phyloP scores from a whole-genome alignment of 352 stramenopile genomes.

The Elongisporangium undulatum region DNA sequence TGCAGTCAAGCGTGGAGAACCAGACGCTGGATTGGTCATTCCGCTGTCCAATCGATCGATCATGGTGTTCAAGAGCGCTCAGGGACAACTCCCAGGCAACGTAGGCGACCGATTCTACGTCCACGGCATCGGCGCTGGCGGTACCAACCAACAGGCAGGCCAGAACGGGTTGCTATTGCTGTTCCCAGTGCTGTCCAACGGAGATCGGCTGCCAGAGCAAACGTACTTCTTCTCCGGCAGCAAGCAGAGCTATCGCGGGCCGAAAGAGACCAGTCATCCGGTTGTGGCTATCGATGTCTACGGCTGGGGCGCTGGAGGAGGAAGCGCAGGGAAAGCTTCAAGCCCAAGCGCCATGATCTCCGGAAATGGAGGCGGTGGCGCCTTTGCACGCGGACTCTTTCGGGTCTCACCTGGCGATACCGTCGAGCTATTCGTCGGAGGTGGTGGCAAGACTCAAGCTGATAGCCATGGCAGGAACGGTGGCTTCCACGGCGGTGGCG shows the following conservation, averaged over 20 bases:
- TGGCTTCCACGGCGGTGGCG: constrained; percentile 66
- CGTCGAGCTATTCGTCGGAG: constrained; percentile 59
- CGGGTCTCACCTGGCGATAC: constrained; percentile 32
- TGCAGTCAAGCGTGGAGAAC: constrained; percentile 3
- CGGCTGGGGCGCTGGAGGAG: constrained; percentile 72
- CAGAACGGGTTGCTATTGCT: constrained; percentile 51
- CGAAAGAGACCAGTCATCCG: constrained; percentile 16
- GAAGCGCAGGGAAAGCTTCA: constrained; percentile 29
- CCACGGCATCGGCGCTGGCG: constrained; percentile 44
- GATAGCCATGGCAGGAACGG: constrained; percentile 19
- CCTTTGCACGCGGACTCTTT: constrained; percentile 60
- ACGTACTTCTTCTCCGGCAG: constrained; percentile 36
- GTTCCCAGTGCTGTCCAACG: constrained; percentile 43
- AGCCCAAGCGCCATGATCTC: constrained; percentile 2
- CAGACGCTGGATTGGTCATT: background rate
- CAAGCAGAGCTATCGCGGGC: constrained; percentile 23
- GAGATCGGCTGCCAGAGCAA: constrained; percentile 34
- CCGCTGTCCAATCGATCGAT: background rate
- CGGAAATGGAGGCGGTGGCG: constrained; percentile 61
- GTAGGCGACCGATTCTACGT: constrained; percentile 56
- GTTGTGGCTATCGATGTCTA: constrained; percentile 68
- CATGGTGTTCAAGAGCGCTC: constrained; percentile 21
- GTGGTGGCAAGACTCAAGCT: constrained; percentile 24
- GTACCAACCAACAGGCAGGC: constrained; percentile 25
- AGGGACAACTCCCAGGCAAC: constrained; percentile 32